Base-by-base conservation (phyloP, 2,329 filamentous ascomycete species). In the Ambrosiella xylebori region DNA sequence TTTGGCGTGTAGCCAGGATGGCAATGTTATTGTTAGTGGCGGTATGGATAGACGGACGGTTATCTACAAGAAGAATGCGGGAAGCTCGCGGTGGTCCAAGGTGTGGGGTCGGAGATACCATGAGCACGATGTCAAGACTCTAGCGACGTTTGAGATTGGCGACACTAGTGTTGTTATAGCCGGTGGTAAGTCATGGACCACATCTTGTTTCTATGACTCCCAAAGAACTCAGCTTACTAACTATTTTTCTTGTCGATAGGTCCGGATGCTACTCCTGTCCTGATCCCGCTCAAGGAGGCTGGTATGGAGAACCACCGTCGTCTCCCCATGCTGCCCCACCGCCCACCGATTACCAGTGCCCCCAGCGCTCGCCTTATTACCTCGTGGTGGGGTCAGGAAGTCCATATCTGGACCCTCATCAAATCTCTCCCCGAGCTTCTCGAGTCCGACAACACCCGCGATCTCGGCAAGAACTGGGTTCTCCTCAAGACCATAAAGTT, bases 121-220 rank as follows among this genome's bases (percentile, higher is more conserved):
- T 67, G 81, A 85, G 51, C 90, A 97, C 69, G 93, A 98, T 71
- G 89, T 97, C 65, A 97, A 97, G 73, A 81, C 88, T 1, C 87
- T 97, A 81, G 86, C 89, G 39, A 83, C 87, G 0, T 97, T 91
- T 63, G 93, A 98, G 69, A 84, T 84, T 56, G 82, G 79, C 55
- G 81, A 81, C 54, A 80, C 95, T 66, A 97, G 88, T 65, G 82
- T 97, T 58, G 76, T 95, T 9, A 86, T 95, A 13, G 94, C 91
- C 62, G 93, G 93, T 79, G 93, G 89, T 87, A 74, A 70, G 76
- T 17, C 50, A 17, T 11, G 19, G 27, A 38, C n/a, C 7, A 2
- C 39, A 54, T 40, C 19, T 9, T 53, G 41, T 9, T 17, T 12
- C 12, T 37, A n/a, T 35, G 7, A 47, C 44, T 47, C 19, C 19